Percentiles rank a stretch among this genome's conserved stretches.
These are phyloP conservation scores for sweet orange (Citrus sinensis) DNA, from an alignment of 345 rosid species.

Conservation along the genomic window DVS_A1.0 CM039165.1:28569001-28569500, in stretches of 20 bases:
- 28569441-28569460: not conserved
- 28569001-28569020: slow-evolving; percentile 4
- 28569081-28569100: slow-evolving; percentile 96
- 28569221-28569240: not conserved
- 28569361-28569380: not conserved
- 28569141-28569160: slow-evolving; percentile 58
- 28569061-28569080: slow-evolving; percentile 83
- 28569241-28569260: not conserved
- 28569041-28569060: slow-evolving; percentile 3
- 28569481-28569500: not conserved
- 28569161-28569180: not conserved
- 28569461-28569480: not conserved
- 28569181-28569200: not conserved
- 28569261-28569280: not conserved
- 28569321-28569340: not conserved
- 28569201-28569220: not conserved
- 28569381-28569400: not conserved
- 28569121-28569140: slow-evolving; percentile 96
- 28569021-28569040: not conserved
- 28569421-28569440: not conserved
- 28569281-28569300: not conserved
- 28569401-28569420: not conserved
- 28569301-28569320: not conserved
- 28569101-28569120: slow-evolving; percentile 89
- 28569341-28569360: not conserved